Base-by-base conservation (phyloP, 306 rosid genomes). In the Prunus campanulata region DNA sequence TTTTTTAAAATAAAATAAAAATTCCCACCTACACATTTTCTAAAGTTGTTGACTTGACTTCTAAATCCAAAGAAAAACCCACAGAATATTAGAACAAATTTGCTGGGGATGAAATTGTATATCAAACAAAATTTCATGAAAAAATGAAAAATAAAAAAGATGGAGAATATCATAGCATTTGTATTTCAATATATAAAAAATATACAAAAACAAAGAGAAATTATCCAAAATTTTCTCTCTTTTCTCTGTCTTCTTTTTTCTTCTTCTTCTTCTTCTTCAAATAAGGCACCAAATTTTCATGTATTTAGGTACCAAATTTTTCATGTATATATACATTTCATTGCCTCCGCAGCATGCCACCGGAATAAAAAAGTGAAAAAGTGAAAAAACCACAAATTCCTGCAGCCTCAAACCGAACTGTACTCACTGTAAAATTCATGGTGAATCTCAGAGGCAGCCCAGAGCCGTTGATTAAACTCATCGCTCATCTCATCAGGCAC, bases 401-500 rank as follows among this genome's bases (percentile, higher is more conserved):
- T 44, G 48, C 72, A 13, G 15, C 72, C 70, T 79, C 82, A 89
- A 25, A 83, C 52, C 24, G 78, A 73, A 77, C 74, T 82, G 78
- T 77, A 80, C 22, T 88, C 88, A 3, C 70, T 77, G 46, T 87
- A 85, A 74, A 84, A 87, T 39, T 73, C 57, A 44, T 6, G 68
- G 42, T 73, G 29, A 64, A 42, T 16, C 77, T 42, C 66, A 25
- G 89, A 79, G 52, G 97, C 91, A 15, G 84, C 91, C 94, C 89
- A 86, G 12, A 91, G 88, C 16, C 96, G 96, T 68, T 85, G 91
- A 79, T 93, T 79, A 42, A 88, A 90, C 63, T 88, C 88, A 0
- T 84, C 83, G 71, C 72, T 69, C 85, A 78, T 83, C 67, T 82
- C 79, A 59, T 87, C 86, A 0, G 97, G 96, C 18, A 93, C 88